Conservation (phyloP, 73 alveolate species). For the Symbiodinium natans region DNA sequence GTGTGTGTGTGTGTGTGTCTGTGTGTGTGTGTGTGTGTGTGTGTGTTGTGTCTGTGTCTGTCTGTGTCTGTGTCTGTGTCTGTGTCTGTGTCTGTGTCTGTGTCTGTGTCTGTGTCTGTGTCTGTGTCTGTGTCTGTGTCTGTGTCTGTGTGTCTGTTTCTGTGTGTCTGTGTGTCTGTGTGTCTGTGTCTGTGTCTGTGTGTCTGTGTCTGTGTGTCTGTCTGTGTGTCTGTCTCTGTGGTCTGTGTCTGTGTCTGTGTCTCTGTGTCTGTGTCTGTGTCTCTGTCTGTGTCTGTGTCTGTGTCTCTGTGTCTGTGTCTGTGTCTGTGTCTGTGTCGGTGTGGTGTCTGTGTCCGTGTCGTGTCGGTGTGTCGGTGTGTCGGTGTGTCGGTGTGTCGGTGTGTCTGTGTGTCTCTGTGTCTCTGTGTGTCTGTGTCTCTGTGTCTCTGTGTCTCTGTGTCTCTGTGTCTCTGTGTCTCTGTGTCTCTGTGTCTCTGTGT, state of each 20-base stretch:
- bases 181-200: neutral
- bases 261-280: neutral
- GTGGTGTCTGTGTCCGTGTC: too few species aligned
- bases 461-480: neutral
- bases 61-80: neutral
- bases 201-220: neutral
- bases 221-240: neutral
- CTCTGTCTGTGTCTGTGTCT: neutral
- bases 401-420: too few species aligned
- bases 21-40: neutral
- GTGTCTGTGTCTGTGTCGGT: too few species aligned
- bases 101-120: slow-evolving; percentile 18
- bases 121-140: slow-evolving; percentile 15
- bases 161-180: too few species aligned
- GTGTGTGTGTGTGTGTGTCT: slow-evolving; percentile 15
- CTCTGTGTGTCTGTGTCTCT: neutral
- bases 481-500: neutral
- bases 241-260: too few species aligned
- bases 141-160: too few species aligned
- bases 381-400: too few species aligned
- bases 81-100: slow-evolving; percentile 22
- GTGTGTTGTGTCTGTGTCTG: neutral
- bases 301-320: neutral
- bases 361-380: too few species aligned
- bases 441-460: neutral